These are phyloP conservation scores for Gossypium gossypioides DNA, from an alignment of 441 rosid species.

Conservation along the genomic window DNA sequence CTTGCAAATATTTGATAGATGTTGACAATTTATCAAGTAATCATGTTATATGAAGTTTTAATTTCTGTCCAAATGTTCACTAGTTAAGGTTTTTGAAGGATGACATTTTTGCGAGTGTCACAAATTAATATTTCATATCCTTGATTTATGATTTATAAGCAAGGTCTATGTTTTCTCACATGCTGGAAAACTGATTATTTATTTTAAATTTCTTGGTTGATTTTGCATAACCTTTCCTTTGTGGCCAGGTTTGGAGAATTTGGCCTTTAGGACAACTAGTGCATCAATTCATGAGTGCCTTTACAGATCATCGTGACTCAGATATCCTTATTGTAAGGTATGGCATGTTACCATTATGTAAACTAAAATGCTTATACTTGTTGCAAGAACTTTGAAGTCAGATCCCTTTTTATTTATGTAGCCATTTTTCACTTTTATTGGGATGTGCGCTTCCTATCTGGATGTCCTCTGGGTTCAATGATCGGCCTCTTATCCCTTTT, in stretches of 20 bases:
- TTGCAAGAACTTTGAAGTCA: constrained; percentile 2
- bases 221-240: constrained; percentile 18
- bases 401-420: constrained; percentile 19
- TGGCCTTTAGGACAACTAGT: constrained; percentile 72
- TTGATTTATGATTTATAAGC: background rate
- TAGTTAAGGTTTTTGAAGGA: background rate
- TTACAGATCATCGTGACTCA: constrained; percentile 94
- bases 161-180: background rate
- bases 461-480: constrained; percentile 91
- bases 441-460: constrained; percentile 98
- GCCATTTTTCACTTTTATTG: constrained; percentile 89
- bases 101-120: background rate
- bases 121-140: background rate
- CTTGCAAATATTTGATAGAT: constrained; percentile 7
- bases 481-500: constrained; percentile 89
- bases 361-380: constrained; percentile 5
- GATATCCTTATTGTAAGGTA: constrained; percentile 89
- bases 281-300: constrained; percentile 86
- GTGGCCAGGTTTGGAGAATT: constrained; percentile 74
- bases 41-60: background rate
- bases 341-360: background rate
- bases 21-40: background rate
- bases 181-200: background rate
- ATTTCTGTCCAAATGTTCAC: background rate
- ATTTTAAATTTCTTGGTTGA: background rate